Percentiles rank a stretch among this genome's conserved stretches.
Conservation (phyloP, 257 asterid species). For the Handroanthus guayacan region DNA sequence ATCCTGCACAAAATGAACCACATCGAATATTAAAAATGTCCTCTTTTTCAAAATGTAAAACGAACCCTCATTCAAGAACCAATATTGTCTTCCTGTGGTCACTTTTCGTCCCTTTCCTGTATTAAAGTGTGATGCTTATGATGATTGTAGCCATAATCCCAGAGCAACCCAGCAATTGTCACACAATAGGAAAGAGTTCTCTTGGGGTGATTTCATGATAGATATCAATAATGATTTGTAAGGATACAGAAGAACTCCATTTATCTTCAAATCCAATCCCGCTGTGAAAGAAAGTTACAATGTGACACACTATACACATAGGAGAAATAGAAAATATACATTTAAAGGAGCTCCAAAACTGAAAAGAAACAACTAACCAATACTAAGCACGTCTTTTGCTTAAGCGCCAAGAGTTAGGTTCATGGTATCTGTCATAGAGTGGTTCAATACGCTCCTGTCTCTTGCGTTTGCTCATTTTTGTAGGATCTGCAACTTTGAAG, state of each 20-base stretch:
- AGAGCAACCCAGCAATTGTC: not conserved
- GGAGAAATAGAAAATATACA: slow-evolving; percentile 18
- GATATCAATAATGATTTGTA: not conserved
- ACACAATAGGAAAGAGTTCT: not conserved
- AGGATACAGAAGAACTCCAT: not conserved
- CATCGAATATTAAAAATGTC: not conserved
- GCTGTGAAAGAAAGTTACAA: not conserved
- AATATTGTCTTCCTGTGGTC: not conserved
- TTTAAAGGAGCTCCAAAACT: slow-evolving; percentile 16
- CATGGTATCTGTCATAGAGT: slow-evolving; percentile 88
- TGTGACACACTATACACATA: not conserved
- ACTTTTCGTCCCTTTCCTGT: not conserved
- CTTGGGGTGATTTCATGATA: not conserved
- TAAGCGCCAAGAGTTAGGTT: slow-evolving; percentile 95
- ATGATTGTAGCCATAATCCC: not conserved
- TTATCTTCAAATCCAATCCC: not conserved
- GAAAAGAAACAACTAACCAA: slow-evolving; percentile 27
- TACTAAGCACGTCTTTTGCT: slow-evolving; percentile 80
- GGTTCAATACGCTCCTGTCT: slow-evolving; percentile 97
- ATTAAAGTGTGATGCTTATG: not conserved
- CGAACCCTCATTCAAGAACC: slow-evolving; percentile 3
- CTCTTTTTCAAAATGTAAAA: not conserved
- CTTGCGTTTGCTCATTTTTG: slow-evolving; percentile 97
- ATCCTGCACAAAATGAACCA: not conserved
- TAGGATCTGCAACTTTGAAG: slow-evolving; percentile 89